A percentile compares a stretch with the other conserved stretches of the same genome.
phyloP scores from a whole-genome alignment of 306 rosid species.

The Pyrus bretschneideri region DNA sequence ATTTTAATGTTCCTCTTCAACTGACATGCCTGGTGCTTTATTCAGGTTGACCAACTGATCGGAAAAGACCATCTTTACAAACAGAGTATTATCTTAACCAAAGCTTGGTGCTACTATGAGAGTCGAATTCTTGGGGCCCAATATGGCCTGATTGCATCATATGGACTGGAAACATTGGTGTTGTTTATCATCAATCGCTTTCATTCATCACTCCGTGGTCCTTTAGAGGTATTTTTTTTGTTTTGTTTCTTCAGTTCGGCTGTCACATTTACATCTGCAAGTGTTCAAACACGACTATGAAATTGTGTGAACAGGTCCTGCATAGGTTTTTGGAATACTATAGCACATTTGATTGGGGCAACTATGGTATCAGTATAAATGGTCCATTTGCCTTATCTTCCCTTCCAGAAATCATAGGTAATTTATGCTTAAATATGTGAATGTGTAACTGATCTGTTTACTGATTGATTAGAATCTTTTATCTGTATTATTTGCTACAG shows the following conservation, averaged over 20 bases:
- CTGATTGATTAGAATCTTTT: conserved; percentile 12
- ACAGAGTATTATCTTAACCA: conserved; percentile 52
- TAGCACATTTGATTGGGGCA: conserved; percentile 53
- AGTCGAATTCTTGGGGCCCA: conserved; percentile 66
- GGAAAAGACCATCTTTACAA: conserved; percentile 65
- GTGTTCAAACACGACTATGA: conserved; percentile 13
- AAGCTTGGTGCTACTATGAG: conserved; percentile 79
- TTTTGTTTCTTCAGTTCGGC: conserved; percentile 8
- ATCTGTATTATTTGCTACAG: conserved; percentile 25
- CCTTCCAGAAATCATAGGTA: conserved; percentile 46
- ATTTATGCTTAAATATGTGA: conserved; percentile 10
- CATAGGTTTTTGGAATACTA: conserved; percentile 61
- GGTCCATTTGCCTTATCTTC: conserved; percentile 26
- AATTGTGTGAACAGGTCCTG: conserved; percentile 44
- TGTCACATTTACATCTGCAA: conserved; percentile 11
- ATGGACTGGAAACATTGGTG: conserved; percentile 61
- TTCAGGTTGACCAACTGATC: conserved; percentile 45
- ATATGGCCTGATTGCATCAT: conserved; percentile 58
- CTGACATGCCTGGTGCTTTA: background rate
- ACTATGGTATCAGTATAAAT: conserved; percentile 37
- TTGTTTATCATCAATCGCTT: conserved; percentile 46
- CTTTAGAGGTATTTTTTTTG: conserved; percentile 53
- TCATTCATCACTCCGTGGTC: conserved; percentile 54
- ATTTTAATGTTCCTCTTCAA: background rate
- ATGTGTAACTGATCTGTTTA: conserved; percentile 1